Evolutionary conservation across 108 stramenopile species (phyloP).

Genomic region (Schizochytrium sp.): DNA sequence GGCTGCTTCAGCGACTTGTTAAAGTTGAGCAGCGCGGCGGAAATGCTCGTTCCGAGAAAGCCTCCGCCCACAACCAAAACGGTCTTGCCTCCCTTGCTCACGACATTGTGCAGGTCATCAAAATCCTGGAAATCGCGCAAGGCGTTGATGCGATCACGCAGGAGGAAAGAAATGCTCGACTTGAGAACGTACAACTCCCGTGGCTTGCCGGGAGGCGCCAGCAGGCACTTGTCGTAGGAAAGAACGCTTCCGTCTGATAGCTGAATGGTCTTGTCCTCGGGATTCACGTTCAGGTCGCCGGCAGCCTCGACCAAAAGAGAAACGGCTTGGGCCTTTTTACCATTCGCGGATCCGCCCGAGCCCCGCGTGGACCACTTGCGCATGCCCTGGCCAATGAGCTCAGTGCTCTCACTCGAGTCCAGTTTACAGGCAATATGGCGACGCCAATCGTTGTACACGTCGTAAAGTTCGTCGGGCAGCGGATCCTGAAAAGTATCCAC

Average conservation of each 20-base stretch:
- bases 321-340: background rate
- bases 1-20: background rate
- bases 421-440: constrained; percentile 14
- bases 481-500: background rate
- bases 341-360: too few relatives aligned
- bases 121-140: background rate
- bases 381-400: background rate
- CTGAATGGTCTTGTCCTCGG: background rate
- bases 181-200: constrained; percentile 4
- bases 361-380: constrained; percentile 5
- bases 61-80: background rate
- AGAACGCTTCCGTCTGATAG: background rate
- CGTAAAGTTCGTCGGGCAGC: background rate
- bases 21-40: background rate
- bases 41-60: background rate
- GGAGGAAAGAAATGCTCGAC: background rate
- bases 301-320: background rate
- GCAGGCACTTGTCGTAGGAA: background rate
- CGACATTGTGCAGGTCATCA: background rate
- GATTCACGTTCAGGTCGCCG: background rate
- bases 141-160: background rate
- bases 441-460: constrained; percentile 14
- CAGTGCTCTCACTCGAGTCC: background rate
- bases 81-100: background rate
- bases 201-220: constrained; percentile 1